Percentiles rank a stretch among this genome's conserved stretches.
phyloP scores from a whole-genome alignment of 1,139 yeast species.

The Saccharomyces hybrid region DNA sequence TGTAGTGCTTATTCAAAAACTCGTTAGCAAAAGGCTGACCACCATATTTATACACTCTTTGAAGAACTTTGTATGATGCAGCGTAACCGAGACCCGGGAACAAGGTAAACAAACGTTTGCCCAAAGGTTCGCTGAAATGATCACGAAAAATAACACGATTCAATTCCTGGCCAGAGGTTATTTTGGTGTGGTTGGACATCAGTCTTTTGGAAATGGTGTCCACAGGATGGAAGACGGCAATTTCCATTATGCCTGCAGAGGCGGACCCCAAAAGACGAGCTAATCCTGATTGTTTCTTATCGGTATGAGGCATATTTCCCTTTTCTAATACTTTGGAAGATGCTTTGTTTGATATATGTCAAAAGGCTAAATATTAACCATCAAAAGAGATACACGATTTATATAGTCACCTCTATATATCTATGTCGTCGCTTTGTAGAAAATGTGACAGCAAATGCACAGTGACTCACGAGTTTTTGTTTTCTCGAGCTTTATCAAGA shows the following conservation, averaged over 20 bases:
- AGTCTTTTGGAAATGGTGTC: conserved; percentile 96
- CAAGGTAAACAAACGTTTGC: conserved; percentile 67
- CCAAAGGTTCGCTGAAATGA: conserved; percentile 64
- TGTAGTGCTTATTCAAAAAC: conserved; percentile 70
- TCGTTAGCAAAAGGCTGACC: conserved; percentile 99
- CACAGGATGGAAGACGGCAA: conserved; percentile 96
- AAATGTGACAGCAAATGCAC: not conserved
- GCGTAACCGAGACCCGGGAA: conserved; percentile 99
- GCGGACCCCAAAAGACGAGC: conserved; percentile 97
- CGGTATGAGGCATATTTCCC: conserved; percentile 35
- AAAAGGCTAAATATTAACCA: not conserved
- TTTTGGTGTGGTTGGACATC: conserved; percentile 85
- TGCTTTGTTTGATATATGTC: not conserved
- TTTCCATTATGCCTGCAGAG: conserved; percentile 93
- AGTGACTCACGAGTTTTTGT: not conserved
- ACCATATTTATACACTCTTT: conserved; percentile 97
- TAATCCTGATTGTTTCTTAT: conserved; percentile 78
- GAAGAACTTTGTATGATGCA: conserved; percentile 92
- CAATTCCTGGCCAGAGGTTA: conserved; percentile 56
- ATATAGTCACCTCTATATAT: not conserved
- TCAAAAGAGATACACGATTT: not conserved
- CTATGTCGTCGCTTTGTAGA: not conserved
- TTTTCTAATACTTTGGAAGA: not conserved
- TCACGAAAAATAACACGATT: conserved; percentile 83
- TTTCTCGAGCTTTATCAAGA: not conserved